phyloP scores from a whole-genome alignment of 306 rosid species.

The Morella rubra region DNA sequence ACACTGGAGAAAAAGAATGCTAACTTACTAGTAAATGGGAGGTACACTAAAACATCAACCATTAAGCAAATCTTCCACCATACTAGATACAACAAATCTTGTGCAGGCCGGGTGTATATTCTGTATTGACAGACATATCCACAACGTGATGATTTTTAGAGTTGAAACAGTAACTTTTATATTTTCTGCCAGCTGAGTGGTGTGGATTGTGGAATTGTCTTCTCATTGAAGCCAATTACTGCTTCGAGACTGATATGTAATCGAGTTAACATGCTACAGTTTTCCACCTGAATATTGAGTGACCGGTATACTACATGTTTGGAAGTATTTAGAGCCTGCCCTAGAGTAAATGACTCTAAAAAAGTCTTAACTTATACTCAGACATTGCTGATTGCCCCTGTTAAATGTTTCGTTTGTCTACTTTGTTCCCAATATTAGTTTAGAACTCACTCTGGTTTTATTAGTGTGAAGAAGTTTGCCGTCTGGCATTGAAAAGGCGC shows the following conservation, averaged over 20 bases:
- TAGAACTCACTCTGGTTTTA: conserved; percentile 34
- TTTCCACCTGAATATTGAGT: conserved; percentile 20
- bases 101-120: background rate
- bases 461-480: conserved; percentile 97
- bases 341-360: conserved; percentile 14
- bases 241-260: background rate
- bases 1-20: background rate
- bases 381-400: conserved; percentile 12
- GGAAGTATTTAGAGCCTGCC: background rate
- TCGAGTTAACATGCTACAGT: conserved; percentile 13
- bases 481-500: conserved; percentile 82
- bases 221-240: background rate
- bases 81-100: background rate
- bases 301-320: conserved; percentile 5
- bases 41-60: background rate
- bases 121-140: background rate
- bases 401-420: background rate
- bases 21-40: background rate
- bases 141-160: too few relatives aligned
- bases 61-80: background rate
- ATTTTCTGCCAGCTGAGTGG: background rate
- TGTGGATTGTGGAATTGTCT: background rate
- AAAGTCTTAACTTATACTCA: conserved; percentile 1
- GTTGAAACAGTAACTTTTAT: background rate
- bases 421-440: conserved; percentile 10